Conservation (phyloP, 192 early-diverging fungal genomes). For the Jimgerdemannia lactiflua region DNA sequence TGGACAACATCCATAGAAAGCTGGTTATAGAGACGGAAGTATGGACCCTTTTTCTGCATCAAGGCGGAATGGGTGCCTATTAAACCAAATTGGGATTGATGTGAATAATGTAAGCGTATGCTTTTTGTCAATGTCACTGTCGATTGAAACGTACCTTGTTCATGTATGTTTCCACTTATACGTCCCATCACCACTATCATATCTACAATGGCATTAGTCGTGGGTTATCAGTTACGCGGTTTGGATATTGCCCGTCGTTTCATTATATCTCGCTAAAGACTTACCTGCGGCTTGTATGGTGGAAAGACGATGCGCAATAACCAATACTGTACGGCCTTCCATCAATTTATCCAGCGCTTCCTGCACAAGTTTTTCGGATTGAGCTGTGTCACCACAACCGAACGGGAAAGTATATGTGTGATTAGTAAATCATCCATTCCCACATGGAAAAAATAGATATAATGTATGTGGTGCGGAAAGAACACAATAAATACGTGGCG, state of each 20-base stretch:
- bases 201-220: slow-evolving; percentile 3
- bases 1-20: too few species aligned
- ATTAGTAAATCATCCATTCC: not conserved
- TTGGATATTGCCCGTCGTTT: not conserved
- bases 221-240: not conserved
- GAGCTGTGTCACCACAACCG: slow-evolving; percentile 43
- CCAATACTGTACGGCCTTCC: slow-evolving; percentile 76
- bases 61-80: too few species aligned
- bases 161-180: slow-evolving; percentile 30
- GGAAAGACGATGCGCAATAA: slow-evolving; percentile 81
- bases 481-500: not conserved
- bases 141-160: slow-evolving; percentile 30
- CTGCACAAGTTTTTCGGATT: slow-evolving; percentile 71
- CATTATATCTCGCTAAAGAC: not conserved
- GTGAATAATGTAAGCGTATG: too few species aligned
- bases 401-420: not conserved
- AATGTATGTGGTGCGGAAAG: too few species aligned
- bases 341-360: slow-evolving; percentile 68
- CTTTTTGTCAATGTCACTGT: too few species aligned
- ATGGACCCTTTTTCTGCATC: too few species aligned
- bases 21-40: too few species aligned
- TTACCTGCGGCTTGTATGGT: slow-evolving; percentile 74
- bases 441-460: too few species aligned
- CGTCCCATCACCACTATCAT: slow-evolving; percentile 35
- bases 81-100: too few species aligned